Base-by-base conservation (phyloP, 495 filamentous ascomycete species). In the Beverwykella pulmonaria region DNA sequence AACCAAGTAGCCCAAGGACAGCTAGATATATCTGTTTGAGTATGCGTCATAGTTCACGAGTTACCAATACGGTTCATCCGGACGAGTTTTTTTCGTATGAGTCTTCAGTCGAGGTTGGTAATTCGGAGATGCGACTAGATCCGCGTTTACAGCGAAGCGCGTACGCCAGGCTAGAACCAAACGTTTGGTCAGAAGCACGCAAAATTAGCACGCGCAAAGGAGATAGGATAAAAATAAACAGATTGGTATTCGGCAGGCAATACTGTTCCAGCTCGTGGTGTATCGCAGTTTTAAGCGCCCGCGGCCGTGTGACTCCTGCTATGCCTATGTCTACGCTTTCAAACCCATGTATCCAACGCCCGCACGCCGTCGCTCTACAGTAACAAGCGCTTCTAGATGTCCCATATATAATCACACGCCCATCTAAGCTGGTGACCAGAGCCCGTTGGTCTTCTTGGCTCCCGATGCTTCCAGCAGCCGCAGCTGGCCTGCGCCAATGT, bases 401-500 rank as follows among this genome's bases (percentile, higher is more conserved):
- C n/a, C n/a, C n/a, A n/a, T n/a, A n/a, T n/a, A n/a, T n/a, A n/a
- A n/a, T n/a, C n/a, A n/a, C n/a, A n/a, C n/a, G n/a, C n/a, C n/a
- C n/a, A n/a, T n/a, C n/a, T n/a, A n/a, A n/a, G n/a, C n/a, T n/a
- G n/a, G n/a, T n/a, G 3, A 52, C 69, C 69, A 71, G 12, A 71
- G 65, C 29, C 69, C 69, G 36, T 53, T 53, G 20, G 2, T 26
- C 56, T 61, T 67, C 47, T 59, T 63, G n/a, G 19, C 34, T 8
- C 60, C 56, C 52, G 61, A 39, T 47, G 68, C 67, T 2, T 77
- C 71, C 15, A 79, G 52, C 39, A 75, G 70, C 25, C 68, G 65
- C 66, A 81, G 56, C 25, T 74, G 63, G 0, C 78, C 79, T 8
- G 46, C 71, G 9, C 52, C 71, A 25, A 80, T 67, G 58, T 81